Base-by-base conservation (phyloP, 805 yeast species). In the Metschnikowia sp. region DNA sequence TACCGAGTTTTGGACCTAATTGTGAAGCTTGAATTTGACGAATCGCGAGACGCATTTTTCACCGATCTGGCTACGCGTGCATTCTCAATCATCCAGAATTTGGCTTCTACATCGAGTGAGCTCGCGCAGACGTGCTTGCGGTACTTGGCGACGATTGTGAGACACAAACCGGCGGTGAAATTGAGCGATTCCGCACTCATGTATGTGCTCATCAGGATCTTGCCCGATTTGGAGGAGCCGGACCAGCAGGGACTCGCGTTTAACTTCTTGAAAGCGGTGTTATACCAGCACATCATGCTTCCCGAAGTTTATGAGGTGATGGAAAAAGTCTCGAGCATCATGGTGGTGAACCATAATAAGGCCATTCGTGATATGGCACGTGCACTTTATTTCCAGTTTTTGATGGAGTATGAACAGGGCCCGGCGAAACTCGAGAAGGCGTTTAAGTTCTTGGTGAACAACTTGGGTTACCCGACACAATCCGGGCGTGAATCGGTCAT, bases 361-460 rank as follows among this genome's bases (percentile, higher is more conserved):
- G 89, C 84, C 59, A 87, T 89, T 44, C 77, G 98, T 49, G 91
- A 86, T 57, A 83, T 86, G 65, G 82, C 97, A 8, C 78, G 98
- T 65, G 79, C 88, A 53, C 82, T 86, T 2, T 94, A 82, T 62
- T 86, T 82, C 63, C 90, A 84, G 57, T 94, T 94, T 57, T 68
- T 94, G 60, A 86, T 89, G 86, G 96, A 90, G 57, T 94, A 88
- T 60, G 98, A 96, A 57, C 97, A 92, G 69, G 90, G 98, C 31
- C 77, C 83, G 57, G 90, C 92, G 4, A 79, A 88, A 53, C 64
- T 94, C 40, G 94, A 87, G 53, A 87, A 84, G 56, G 95, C 88
- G 54, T 84, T 92, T 67, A 82, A 84, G 53, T 83, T 85, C 61
- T 73, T 94, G 65, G 86, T 91, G 8, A 81, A 80, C 46, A 94